Percentiles rank a stretch among this genome's conserved stretches.
phyloP scores from a whole-genome alignment of 164 flowering plant species.

The Nymphaea colorata region DNA sequence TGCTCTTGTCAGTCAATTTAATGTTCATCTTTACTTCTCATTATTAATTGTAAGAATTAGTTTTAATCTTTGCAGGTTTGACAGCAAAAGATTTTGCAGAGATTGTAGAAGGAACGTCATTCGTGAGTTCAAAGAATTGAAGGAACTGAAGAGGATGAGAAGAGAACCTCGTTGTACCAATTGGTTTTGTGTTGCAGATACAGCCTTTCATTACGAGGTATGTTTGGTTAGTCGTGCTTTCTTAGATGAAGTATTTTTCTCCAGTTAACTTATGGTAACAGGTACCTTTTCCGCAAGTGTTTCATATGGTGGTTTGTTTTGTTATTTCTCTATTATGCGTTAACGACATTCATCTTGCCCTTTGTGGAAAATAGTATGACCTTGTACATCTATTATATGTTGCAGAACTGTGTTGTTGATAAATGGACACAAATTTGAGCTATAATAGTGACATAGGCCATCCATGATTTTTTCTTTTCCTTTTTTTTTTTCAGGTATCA shows the following conservation, averaged over 20 bases:
- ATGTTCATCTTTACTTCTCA: neutral
- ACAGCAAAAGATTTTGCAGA: conserved; percentile 97
- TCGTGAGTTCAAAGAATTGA: conserved; percentile 95
- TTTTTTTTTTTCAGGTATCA: conserved; percentile 55
- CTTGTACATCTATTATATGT: too few relatives aligned
- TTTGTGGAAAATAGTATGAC: too few relatives aligned
- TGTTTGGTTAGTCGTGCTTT: neutral
- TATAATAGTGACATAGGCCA: too few relatives aligned
- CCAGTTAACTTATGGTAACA: too few relatives aligned
- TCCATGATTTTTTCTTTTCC: conserved; percentile 7
- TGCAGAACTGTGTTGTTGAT: too few relatives aligned
- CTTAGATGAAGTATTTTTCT: too few relatives aligned
- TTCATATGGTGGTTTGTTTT: too few relatives aligned
- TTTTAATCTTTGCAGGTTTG: conserved; percentile 62
- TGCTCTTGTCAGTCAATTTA: neutral
- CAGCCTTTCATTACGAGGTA: conserved; percentile 90
- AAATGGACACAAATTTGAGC: too few relatives aligned
- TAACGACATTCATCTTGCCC: too few relatives aligned
- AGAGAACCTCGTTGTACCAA: conserved; percentile 81
- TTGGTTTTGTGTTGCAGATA: conserved; percentile 96
- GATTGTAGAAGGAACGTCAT: conserved; percentile 98
- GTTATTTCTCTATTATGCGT: too few relatives aligned
- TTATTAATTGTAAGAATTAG: neutral
- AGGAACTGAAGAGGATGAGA: conserved; percentile 89
- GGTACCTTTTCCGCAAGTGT: too few relatives aligned